Evolutionary conservation across 2,329 filamentous ascomycete genomes (phyloP).

Genomic region (Dactylonectria estremocensis): DNA sequence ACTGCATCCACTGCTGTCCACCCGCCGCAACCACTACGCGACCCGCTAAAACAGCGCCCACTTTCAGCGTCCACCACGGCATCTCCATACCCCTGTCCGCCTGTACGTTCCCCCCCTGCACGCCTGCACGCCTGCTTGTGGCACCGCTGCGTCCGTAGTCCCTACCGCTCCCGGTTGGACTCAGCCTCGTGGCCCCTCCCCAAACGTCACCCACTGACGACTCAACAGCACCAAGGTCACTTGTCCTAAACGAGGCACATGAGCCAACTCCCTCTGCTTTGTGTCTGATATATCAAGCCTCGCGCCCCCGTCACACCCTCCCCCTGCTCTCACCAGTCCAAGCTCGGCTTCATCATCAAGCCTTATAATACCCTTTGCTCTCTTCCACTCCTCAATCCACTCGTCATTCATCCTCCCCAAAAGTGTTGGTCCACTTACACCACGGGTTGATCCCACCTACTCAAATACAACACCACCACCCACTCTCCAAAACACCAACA

Average conservation of each 20-base stretch:
- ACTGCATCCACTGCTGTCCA: conserved; percentile 25
- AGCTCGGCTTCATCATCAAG: conserved; percentile 31
- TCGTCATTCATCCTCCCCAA: conserved; percentile 30
- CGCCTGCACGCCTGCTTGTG: conserved; percentile 39
- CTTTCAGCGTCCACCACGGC: conserved; percentile 28
- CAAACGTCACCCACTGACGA: conserved; percentile 61
- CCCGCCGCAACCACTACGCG: neutral
- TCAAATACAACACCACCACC: conserved; percentile 33
- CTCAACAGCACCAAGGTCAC: conserved; percentile 50
- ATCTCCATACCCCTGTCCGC: conserved; percentile 38
- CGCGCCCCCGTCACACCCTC: conserved; percentile 43
- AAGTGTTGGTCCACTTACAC: conserved; percentile 28
- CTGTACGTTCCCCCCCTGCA: conserved; percentile 23
- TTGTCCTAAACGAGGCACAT: conserved; percentile 51
- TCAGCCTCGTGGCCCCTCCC: conserved; percentile 60
- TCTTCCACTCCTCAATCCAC: conserved; percentile 28
- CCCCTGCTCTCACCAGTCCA: conserved; percentile 40
- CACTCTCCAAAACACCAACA: conserved; percentile 9
- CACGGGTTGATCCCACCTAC: conserved; percentile 25
- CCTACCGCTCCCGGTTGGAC: conserved; percentile 32
- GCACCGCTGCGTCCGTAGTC: too few species aligned
- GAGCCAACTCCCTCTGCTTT: conserved; percentile 46
- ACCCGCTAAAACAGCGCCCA: conserved; percentile 28
- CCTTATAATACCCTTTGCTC: conserved; percentile 26
- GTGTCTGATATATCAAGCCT: conserved; percentile 49